These are phyloP conservation scores for Phytophthora pini DNA, from an alignment of 352 stramenopile genomes.

Conservation along the genomic window DNA sequence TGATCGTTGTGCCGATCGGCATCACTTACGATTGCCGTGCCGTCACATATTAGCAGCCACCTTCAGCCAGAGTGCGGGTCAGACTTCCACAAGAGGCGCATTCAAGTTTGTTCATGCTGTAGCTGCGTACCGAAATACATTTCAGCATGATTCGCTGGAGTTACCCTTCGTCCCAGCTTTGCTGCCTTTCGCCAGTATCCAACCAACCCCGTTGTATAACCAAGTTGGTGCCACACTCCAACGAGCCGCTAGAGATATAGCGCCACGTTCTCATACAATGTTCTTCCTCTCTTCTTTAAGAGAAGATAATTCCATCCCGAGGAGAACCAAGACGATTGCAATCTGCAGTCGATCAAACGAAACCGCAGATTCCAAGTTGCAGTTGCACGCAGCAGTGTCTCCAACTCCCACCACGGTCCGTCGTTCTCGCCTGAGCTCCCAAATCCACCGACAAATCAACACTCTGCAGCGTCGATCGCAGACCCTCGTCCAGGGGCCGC, in stretches of 20 bases:
- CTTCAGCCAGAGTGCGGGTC: neutral
- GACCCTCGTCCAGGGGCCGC: too few species aligned
- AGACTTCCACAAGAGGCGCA: neutral
- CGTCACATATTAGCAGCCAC: conserved; percentile 1
- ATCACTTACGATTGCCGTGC: conserved; percentile 8
- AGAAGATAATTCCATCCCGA: neutral
- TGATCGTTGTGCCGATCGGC: conserved; percentile 5
- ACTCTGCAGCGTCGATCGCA: too few species aligned
- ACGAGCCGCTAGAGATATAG: neutral
- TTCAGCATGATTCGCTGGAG: neutral
- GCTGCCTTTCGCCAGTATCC: neutral
- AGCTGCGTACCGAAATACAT: neutral
- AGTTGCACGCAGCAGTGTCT: too few species aligned
- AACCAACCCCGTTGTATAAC: neutral
- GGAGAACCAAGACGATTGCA: neutral
- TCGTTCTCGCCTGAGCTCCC: too few species aligned
- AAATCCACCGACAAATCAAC: too few species aligned
- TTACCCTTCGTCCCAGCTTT: conserved; percentile 1
- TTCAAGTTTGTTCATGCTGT: conserved; percentile 4
- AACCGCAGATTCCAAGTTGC: neutral
- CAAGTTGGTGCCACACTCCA: neutral
- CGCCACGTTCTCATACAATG: neutral
- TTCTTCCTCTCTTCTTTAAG: neutral
- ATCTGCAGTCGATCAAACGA: neutral
- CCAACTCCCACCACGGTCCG: too few species aligned